Base-by-base conservation (phyloP, 805 yeast species). In the Cyberlindnera amylophila region DNA sequence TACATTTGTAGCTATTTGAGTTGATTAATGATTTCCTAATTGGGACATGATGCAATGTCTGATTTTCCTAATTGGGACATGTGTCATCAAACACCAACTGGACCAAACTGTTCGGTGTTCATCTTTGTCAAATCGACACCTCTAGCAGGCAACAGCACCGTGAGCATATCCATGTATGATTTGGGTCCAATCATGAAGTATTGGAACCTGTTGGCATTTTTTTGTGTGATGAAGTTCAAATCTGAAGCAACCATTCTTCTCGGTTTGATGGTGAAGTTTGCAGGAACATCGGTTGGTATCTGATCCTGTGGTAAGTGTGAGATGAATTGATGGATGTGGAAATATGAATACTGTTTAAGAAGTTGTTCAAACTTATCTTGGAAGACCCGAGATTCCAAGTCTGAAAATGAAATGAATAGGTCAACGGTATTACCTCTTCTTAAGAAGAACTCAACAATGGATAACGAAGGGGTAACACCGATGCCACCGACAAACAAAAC, bases 391-490 rank as follows among this genome's bases (percentile, higher is more conserved):
- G 43, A 16, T 10, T 40, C 15, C 9, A 36, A 13, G 18, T 33
- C 27, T 6, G 45, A 33, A 32, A 46, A 53, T 3, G 58, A 54
- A 1, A 53, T 26, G 6, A 46, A 14, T 4, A 56, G 13, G 3
- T 32, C 24, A 8, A 55, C 58, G 1, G 39, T 16, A 23, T 47
- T 42, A 3, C 55, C 55, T 14, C 17, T 42, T 11, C 39, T 13
- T 9, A 53, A 29, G 44, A 48, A 54, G 38, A 37, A 53, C 53
- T 76, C 76, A 15, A 71, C 55, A 55, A 80, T 72, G 6, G 86
- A 67, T 27, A 82, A 52, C 26, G 78, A 43, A 27, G 89, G 88
- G 6, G 88, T 82, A 38, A 78, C 75, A 47, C 87, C 88, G 42
- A 79, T 77, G 40, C 88, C 89, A 36, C 81, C 84, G 16, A 77